Evolutionary conservation across 495 filamentous ascomycete genomes (phyloP), one percentile per base, ranked within the genome.

Genomic region (Aspergillus bertholletiae): DNA sequence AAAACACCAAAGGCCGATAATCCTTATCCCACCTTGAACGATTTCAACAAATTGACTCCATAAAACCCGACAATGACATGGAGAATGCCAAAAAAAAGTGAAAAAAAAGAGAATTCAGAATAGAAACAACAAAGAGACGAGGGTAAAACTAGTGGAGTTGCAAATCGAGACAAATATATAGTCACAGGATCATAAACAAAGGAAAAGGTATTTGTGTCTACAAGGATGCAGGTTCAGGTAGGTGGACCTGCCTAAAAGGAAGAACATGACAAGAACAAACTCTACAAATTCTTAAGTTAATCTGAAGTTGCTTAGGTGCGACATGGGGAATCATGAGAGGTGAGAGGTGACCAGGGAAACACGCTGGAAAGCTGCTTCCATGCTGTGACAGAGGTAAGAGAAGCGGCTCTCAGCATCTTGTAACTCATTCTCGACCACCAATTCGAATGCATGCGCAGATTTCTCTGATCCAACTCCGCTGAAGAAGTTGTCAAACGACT

Each of bases 391-490:
- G n/a, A 81, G 59, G 8, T 64, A 60, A 51, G 69, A 68, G 53
- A 83, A 75, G 11, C 67, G 70, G 48, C 58, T 66, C 58, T 73
- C 66, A 9, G 66, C 59, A 23, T 67, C 59, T 57, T 21, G 49
- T 57, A 22, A 67, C 40, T 46, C 68, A 13, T 60, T 56, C n/a
- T 85, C 81, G n/a, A 83, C 76, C 15, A 86, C 75, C 13, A 90
- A 74, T 59, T 88, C 81, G 52, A 79, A 80, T 26, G 78, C 71
- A 9, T 78, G 67, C 45, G 79, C 70, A 2, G 73, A 62, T 69
- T 92, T 90, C 44, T 84, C 83, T 7, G 74, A 56, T 51, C 74
- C 67, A 44, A 87, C 72, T 54, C 75, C 77, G 27, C 77, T 78
- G 44, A 88, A 84, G 41, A 82, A 70, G n/a, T 58, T 57, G 13